Conservation (phyloP, 2,329 filamentous ascomycete genomes). For the Tolypocladium inflatum region DNA sequence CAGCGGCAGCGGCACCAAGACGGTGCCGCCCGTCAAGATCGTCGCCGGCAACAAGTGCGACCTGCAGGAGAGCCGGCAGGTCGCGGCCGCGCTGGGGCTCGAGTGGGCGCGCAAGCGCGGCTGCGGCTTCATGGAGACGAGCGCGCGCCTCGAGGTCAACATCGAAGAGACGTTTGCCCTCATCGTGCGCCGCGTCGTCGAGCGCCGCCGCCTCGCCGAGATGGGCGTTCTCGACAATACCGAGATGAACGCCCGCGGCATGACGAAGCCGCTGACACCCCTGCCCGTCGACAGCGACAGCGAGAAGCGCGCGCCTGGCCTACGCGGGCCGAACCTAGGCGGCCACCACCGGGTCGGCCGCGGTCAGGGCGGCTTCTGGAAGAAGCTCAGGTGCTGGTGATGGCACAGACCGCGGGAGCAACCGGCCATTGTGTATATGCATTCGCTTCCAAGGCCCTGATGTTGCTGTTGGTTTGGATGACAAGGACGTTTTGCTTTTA, state of each 20-base stretch:
- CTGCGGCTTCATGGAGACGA: conserved; percentile 88
- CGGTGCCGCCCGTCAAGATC: conserved; percentile 68
- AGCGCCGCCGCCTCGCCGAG: conserved; percentile 42
- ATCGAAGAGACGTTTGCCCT: conserved; percentile 82
- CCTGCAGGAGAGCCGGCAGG: conserved; percentile 57
- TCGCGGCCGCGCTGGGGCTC: conserved; percentile 60
- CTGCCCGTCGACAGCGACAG: conserved; percentile 28
- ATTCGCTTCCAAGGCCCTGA: background rate
- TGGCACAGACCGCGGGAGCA: background rate
- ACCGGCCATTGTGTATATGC: background rate
- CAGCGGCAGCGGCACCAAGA: conserved; percentile 30
- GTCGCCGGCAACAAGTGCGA: conserved; percentile 85
- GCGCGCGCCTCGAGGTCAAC: conserved; percentile 74
- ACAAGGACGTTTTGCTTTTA: background rate
- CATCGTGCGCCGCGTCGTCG: conserved; percentile 52
- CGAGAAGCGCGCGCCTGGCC: conserved; percentile 37
- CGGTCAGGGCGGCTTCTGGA: conserved; percentile 41
- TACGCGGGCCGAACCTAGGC: conserved; percentile 32
- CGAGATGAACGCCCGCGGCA: conserved; percentile 38
- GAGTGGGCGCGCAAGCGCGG: conserved; percentile 66
- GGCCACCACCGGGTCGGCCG: conserved; percentile 34
- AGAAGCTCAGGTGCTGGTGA: conserved; percentile 47
- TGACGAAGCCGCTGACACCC: conserved; percentile 49
- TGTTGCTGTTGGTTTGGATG: background rate
- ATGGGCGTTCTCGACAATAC: conserved; percentile 32